These are phyloP conservation scores for Aurinia saxatilis DNA, from an alignment of 345 rosid species.

Conservation along the genomic window DNA sequence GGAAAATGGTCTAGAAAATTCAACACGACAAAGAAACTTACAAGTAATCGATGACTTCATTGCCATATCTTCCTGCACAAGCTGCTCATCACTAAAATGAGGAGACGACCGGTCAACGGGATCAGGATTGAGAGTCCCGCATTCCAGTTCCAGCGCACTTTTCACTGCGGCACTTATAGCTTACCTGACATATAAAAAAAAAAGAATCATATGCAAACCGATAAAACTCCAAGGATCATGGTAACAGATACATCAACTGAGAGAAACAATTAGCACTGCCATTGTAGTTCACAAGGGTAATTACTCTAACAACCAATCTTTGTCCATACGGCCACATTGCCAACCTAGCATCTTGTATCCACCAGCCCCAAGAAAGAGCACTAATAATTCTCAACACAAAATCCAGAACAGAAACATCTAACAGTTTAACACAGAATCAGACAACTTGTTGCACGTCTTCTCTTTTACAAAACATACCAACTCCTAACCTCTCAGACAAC, in stretches of 20 bases:
- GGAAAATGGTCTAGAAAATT: background rate
- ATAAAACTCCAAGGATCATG: background rate
- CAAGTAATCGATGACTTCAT: slow-evolving; percentile 30
- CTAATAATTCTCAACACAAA: background rate
- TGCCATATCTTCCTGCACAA: slow-evolving; percentile 46
- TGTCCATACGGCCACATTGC: slow-evolving; percentile 35
- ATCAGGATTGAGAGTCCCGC: slow-evolving; percentile 59
- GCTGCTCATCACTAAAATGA: slow-evolving; percentile 56
- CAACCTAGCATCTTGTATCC: slow-evolving; percentile 86
- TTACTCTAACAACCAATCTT: slow-evolving; percentile 79
- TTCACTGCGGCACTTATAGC: slow-evolving; percentile 65
- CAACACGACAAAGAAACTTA: slow-evolving; percentile 31
- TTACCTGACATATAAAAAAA: slow-evolving; percentile 69
- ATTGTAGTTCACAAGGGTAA: slow-evolving; percentile 73
- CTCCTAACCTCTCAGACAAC: too few relatives aligned
- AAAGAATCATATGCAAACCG: background rate
- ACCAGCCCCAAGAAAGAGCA: slow-evolving; percentile 57
- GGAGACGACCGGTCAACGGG: slow-evolving; percentile 81
- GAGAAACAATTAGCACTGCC: slow-evolving; percentile 40
- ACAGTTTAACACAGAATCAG: background rate
- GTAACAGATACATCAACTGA: background rate
- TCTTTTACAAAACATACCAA: too few relatives aligned
- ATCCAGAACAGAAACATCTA: background rate
- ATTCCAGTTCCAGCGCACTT: slow-evolving; percentile 61
- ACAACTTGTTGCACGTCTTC: too few relatives aligned